Evolutionary conservation across 2,329 filamentous ascomycete species (phyloP).

Genomic region (Sarocladium oryzae): DNA sequence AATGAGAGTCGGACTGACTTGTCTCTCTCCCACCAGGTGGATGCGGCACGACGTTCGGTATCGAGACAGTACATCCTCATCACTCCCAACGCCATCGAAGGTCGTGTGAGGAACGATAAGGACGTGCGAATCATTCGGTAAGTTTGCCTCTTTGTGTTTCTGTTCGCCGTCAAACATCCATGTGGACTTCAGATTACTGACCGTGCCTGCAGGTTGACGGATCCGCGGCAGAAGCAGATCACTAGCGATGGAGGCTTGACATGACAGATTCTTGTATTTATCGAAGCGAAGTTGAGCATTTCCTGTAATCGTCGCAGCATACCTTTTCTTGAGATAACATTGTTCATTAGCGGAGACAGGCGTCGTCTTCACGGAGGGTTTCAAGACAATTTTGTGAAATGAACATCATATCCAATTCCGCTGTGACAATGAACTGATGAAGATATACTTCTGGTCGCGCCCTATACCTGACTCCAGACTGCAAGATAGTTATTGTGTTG

Average conservation of each 20-base stretch:
- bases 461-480: too few species aligned
- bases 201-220: conserved; percentile 39
- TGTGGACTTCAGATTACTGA: not conserved
- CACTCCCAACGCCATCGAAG: conserved; percentile 78
- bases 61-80: conserved; percentile 94
- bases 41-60: conserved; percentile 77
- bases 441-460: too few species aligned
- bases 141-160: conserved; percentile 15
- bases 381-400: too few species aligned
- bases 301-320: too few species aligned
- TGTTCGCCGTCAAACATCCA: too few species aligned
- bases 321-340: too few species aligned
- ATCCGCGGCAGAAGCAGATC: conserved; percentile 44
- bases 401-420: too few species aligned
- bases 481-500: too few species aligned
- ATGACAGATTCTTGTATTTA: not conserved
- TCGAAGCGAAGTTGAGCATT: not conserved
- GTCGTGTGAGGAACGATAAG: conserved; percentile 47
- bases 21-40: conserved; percentile 50
- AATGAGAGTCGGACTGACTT: not conserved
- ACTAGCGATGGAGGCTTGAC: not conserved
- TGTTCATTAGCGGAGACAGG: too few species aligned
- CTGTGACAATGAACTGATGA: too few species aligned
- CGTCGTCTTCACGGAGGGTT: too few species aligned
- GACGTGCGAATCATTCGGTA: conserved; percentile 77